phyloP scores from a whole-genome alignment of 2,329 filamentous ascomycete genomes.

The Xylaria sp. region DNA sequence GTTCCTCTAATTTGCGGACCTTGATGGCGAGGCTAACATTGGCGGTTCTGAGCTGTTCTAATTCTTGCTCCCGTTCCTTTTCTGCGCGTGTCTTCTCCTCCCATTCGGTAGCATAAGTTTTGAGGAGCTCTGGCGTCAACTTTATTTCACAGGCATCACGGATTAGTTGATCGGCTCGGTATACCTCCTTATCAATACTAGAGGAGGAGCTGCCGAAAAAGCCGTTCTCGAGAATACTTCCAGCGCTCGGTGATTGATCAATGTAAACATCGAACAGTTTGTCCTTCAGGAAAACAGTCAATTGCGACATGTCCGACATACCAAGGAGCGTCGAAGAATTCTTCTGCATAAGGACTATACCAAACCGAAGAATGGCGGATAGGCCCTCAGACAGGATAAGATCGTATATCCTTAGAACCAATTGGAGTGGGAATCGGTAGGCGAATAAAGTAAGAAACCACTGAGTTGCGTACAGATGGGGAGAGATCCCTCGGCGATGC shows the following conservation, averaged over 20 bases:
- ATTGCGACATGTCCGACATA: slow-evolving; percentile 90
- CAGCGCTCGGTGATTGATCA: slow-evolving; percentile 91
- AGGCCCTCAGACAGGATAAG: slow-evolving; percentile 93
- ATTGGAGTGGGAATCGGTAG: slow-evolving; percentile 94
- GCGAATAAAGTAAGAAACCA: slow-evolving; percentile 99
- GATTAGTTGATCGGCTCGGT: slow-evolving; percentile 92
- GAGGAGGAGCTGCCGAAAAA: slow-evolving; percentile 95
- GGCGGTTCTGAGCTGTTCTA: slow-evolving; percentile 75
- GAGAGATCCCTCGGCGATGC: slow-evolving; percentile 84
- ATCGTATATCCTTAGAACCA: slow-evolving; percentile 97
- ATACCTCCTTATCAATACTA: slow-evolving; percentile 94
- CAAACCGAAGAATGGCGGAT: slow-evolving; percentile 93
- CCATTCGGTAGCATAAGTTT: slow-evolving; percentile 86
- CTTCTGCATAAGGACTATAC: slow-evolving; percentile 95
- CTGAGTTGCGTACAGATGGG: slow-evolving; percentile 95
- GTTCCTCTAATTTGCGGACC: slow-evolving; percentile 87
- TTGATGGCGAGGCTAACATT: slow-evolving; percentile 77
- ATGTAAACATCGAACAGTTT: slow-evolving; percentile 97
- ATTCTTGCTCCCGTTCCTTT: slow-evolving; percentile 82
- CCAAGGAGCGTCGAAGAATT: slow-evolving; percentile 81
- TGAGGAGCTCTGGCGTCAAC: slow-evolving; percentile 84
- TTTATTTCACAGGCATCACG: slow-evolving; percentile 91
- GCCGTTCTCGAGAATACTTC: slow-evolving; percentile 91
- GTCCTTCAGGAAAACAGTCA: slow-evolving; percentile 93
- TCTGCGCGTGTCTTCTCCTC: slow-evolving; percentile 88